phyloP scores from a whole-genome alignment of 352 stramenopile species.

The Thraustochytrium striatum region DNA sequence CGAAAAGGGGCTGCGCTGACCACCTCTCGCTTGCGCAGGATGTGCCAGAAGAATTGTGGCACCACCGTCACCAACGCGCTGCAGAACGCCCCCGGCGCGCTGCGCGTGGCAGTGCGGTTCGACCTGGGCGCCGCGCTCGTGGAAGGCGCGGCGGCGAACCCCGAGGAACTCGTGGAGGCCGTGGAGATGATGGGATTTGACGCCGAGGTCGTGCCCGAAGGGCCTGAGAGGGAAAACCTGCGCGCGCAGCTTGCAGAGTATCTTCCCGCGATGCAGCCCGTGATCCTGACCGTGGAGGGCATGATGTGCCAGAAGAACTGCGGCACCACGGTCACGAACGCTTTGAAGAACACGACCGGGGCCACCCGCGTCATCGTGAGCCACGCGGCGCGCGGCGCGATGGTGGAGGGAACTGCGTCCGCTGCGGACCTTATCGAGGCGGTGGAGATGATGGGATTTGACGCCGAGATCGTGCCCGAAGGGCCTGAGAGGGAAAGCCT shows the following conservation, averaged over 20 bases:
- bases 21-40: constrained; percentile 84
- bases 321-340: constrained; percentile 76
- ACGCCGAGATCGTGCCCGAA: constrained; percentile 66
- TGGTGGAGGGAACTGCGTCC: too few species aligned
- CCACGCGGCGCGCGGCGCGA: not conserved
- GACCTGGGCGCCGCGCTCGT: constrained; percentile 51
- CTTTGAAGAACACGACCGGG: constrained; percentile 65
- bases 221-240: constrained; percentile 57
- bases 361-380: constrained; percentile 69
- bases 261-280: not conserved
- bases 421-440: constrained; percentile 67
- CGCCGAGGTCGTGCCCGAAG: constrained; percentile 63
- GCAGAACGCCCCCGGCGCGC: constrained; percentile 58
- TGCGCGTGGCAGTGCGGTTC: constrained; percentile 67
- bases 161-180: constrained; percentile 70
- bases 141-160: constrained; percentile 62
- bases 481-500: too few species aligned
- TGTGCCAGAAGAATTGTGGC: constrained; percentile 91
- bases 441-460: constrained; percentile 80
- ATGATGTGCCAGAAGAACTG: constrained; percentile 93
- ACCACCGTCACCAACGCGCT: constrained; percentile 75
- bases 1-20: too few species aligned
- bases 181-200: constrained; percentile 83
- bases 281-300: constrained; percentile 72
- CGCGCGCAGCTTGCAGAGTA: not conserved